phyloP scores from a whole-genome alignment of 2,329 filamentous ascomycete genomes.

The Coniella lustricola region DNA sequence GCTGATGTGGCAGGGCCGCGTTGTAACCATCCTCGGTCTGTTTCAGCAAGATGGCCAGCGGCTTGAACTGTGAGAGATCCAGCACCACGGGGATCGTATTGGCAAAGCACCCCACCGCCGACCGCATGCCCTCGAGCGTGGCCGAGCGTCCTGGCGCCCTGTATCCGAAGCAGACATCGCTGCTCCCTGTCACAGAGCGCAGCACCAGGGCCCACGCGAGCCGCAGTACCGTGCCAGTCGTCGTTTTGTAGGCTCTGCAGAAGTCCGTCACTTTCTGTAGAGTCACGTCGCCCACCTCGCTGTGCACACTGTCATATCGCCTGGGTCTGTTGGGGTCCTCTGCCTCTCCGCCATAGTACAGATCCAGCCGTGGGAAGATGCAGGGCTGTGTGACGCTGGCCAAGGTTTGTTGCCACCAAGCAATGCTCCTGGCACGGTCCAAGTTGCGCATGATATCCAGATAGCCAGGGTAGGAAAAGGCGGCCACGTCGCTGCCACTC shows the following conservation, averaged over 20 bases:
- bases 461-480: conserved; percentile 33
- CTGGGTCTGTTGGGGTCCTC: conserved; percentile 14
- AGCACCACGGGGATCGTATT: conserved; percentile 30
- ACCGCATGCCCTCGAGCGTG: conserved; percentile 31
- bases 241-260: conserved; percentile 32
- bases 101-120: conserved; percentile 41
- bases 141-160: conserved; percentile 38
- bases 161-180: conserved; percentile 49
- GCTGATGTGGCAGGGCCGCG: conserved; percentile 32
- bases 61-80: conserved; percentile 26
- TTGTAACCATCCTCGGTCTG: conserved; percentile 26
- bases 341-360: conserved; percentile 17
- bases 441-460: conserved; percentile 28
- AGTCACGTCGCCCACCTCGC: conserved; percentile 33
- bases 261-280: conserved; percentile 38
- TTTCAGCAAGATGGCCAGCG: conserved; percentile 27
- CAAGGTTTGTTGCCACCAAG: conserved; percentile 40
- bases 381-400: conserved; percentile 31
- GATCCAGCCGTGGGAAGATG: conserved; percentile 36
- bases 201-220: conserved; percentile 55
- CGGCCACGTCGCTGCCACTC: conserved; percentile 19
- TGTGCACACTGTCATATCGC: conserved; percentile 29
- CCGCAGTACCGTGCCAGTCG: conserved; percentile 43
- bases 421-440: conserved; percentile 29
- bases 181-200: conserved; percentile 44